Conservation (phyloP, 2,329 filamentous ascomycete species). For the Raffaelea deltoideospora region DNA sequence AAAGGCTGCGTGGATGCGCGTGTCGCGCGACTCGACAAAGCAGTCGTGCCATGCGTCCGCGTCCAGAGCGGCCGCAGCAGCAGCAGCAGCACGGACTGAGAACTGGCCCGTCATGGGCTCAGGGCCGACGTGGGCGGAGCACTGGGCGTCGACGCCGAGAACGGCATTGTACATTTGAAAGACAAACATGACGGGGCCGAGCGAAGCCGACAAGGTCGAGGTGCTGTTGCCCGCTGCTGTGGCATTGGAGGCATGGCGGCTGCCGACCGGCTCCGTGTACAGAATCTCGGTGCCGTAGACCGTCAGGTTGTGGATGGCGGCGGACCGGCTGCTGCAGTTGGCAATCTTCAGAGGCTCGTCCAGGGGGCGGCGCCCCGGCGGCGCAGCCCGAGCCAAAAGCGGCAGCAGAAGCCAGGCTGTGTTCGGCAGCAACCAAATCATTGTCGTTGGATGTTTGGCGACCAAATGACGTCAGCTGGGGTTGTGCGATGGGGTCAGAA, state of each 20-base stretch:
- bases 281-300: slow-evolving; percentile 4
- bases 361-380: no score
- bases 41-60: slow-evolving; percentile 6
- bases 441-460: background rate
- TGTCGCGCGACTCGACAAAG: slow-evolving; percentile 9
- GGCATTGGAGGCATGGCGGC: background rate
- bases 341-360: background rate
- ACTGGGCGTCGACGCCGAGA: slow-evolving; percentile 7
- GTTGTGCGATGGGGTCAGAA: no score
- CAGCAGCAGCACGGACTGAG: background rate
- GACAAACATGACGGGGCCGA: no score
- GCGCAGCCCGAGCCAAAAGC: no score
- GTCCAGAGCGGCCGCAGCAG: background rate
- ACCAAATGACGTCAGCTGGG: no score
- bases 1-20: slow-evolving; percentile 6
- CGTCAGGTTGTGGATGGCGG: slow-evolving; percentile 4
- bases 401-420: background rate
- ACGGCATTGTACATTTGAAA: slow-evolving; percentile 8
- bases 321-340: slow-evolving; percentile 2
- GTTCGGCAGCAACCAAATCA: background rate
- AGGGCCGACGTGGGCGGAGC: slow-evolving; percentile 5
- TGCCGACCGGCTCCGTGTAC: background rate
- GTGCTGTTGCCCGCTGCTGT: background rate
- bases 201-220: no score
- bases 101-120: background rate